Evolutionary conservation across 257 asterid species (phyloP).

Genomic region (Nicotiana otophora): DNA sequence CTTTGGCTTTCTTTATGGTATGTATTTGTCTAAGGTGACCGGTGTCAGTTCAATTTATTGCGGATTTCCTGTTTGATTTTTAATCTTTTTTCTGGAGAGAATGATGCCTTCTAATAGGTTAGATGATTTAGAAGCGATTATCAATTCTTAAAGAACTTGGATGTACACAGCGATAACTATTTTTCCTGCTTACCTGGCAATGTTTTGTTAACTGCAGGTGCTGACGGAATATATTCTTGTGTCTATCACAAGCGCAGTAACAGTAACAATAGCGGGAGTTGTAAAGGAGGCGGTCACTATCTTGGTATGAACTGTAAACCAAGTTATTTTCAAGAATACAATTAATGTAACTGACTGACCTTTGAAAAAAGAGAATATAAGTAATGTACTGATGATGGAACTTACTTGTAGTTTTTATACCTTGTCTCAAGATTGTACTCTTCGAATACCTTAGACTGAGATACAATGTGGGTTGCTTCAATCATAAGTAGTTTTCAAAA

Average conservation of each 20-base stretch:
- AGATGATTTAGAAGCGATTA: background rate
- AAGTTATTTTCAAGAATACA: background rate
- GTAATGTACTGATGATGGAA: background rate
- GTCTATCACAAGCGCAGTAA: constrained; percentile 94
- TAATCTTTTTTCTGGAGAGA: background rate
- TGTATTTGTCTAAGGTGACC: background rate
- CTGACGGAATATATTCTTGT: constrained; percentile 86
- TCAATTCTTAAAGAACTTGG: background rate
- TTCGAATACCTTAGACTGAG: background rate
- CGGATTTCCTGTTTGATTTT: background rate
- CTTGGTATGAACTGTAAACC: constrained; percentile 43
- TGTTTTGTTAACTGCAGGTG: constrained; percentile 50
- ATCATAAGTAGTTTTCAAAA: background rate
- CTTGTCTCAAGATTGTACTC: background rate
- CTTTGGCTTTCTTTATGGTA: constrained; percentile 98
- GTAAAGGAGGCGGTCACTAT: constrained; percentile 98
- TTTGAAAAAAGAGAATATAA: background rate
- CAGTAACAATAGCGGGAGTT: constrained; percentile 98
- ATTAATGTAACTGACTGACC: background rate
- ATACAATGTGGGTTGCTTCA: background rate
- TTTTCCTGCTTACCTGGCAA: background rate
- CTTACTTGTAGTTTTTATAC: background rate
- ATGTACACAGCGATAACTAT: background rate
- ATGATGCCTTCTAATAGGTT: background rate
- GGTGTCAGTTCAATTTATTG: background rate